A percentile compares a stretch with the other conserved stretches of the same genome.
Conservation (phyloP, 768 basidiomycete genomes). For the Lepiota subincarnata region DNA sequence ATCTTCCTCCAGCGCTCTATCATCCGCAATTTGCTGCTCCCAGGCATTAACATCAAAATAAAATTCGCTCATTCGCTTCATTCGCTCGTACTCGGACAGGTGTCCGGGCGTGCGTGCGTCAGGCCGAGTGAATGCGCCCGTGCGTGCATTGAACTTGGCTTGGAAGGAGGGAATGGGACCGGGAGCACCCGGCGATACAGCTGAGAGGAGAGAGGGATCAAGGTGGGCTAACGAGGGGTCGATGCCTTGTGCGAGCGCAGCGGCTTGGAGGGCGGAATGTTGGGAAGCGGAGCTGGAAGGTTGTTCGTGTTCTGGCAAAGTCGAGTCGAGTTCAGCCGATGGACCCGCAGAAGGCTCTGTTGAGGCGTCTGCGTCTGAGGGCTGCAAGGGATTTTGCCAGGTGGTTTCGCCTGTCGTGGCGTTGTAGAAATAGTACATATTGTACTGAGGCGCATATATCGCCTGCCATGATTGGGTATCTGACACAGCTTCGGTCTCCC, state of each 20-base stretch:
- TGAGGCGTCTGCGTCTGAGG: slow-evolving; percentile 16
- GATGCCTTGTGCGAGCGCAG: slow-evolving; percentile 75
- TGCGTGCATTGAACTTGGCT: slow-evolving; percentile 80
- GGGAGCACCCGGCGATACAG: slow-evolving; percentile 26
- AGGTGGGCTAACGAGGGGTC: slow-evolving; percentile 79
- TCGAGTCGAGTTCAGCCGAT: slow-evolving; percentile 14
- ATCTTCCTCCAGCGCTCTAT: slow-evolving; percentile 40
- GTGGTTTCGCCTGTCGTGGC: slow-evolving; percentile 72
- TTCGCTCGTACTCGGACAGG: slow-evolving; percentile 76
- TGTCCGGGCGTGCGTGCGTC: slow-evolving; percentile 73
- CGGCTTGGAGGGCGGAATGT: slow-evolving; percentile 56
- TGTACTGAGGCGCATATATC: slow-evolving; percentile 71
- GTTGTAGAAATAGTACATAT: slow-evolving; percentile 86
- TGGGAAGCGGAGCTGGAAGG: slow-evolving; percentile 26
- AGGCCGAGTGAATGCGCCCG: slow-evolving; percentile 65
- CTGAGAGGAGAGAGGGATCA: slow-evolving; percentile 60
- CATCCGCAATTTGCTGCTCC: slow-evolving; percentile 64
- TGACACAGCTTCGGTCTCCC: neutral
- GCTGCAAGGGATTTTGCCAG: slow-evolving; percentile 73
- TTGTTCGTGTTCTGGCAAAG: slow-evolving; percentile 6
- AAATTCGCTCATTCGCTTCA: slow-evolving; percentile 82
- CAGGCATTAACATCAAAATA: slow-evolving; percentile 84
- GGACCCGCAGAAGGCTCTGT: slow-evolving; percentile 13
- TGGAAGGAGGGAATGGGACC: slow-evolving; percentile 41
- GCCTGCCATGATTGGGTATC: slow-evolving; percentile 63